phyloP scores from a whole-genome alignment of 345 rosid genomes.

The Aquilaria malaccensis region DNA sequence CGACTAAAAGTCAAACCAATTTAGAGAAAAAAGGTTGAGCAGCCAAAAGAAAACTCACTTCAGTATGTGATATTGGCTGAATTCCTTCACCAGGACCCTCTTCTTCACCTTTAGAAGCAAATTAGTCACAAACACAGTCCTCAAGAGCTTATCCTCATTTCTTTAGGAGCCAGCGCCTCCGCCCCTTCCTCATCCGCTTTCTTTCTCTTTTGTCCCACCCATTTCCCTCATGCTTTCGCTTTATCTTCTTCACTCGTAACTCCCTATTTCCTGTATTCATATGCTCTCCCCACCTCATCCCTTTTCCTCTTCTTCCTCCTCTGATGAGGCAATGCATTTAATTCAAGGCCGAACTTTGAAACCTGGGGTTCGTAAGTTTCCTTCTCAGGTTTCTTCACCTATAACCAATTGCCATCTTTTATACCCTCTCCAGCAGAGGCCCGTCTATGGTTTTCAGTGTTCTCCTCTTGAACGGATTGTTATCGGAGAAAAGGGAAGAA shows the following conservation, averaged over 20 bases:
- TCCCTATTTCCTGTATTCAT: constrained; percentile 72
- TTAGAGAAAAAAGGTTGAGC: constrained; percentile 1
- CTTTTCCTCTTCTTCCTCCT: constrained; percentile 79
- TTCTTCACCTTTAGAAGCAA: constrained; percentile 78
- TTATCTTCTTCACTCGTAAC: constrained; percentile 14
- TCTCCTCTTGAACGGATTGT: constrained; percentile 70
- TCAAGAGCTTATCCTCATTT: constrained; percentile 73
- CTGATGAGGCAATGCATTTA: constrained; percentile 2
- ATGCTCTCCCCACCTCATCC: constrained; percentile 76
- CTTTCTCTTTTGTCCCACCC: constrained; percentile 79
- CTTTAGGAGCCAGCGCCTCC: constrained; percentile 41
- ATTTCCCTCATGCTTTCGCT: constrained; percentile 12
- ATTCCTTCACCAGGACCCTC: constrained; percentile 62
- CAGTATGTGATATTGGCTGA: constrained; percentile 69
- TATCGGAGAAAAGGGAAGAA: constrained; percentile 59
- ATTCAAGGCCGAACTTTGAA: constrained; percentile 5
- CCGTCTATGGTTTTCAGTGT: background rate
- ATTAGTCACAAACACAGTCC: constrained; percentile 93
- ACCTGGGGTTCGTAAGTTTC: background rate
- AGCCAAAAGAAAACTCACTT: constrained; percentile 42
- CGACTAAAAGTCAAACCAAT: background rate
- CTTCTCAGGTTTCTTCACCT: constrained; percentile 30
- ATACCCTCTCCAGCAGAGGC: background rate
- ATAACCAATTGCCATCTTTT: too few species aligned
- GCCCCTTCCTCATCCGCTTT: constrained; percentile 47